Evolutionary conservation across 2,329 filamentous ascomycete species (phyloP), one percentile per base, ranked within the genome.

Genomic region (Hypoxylon sp.): DNA sequence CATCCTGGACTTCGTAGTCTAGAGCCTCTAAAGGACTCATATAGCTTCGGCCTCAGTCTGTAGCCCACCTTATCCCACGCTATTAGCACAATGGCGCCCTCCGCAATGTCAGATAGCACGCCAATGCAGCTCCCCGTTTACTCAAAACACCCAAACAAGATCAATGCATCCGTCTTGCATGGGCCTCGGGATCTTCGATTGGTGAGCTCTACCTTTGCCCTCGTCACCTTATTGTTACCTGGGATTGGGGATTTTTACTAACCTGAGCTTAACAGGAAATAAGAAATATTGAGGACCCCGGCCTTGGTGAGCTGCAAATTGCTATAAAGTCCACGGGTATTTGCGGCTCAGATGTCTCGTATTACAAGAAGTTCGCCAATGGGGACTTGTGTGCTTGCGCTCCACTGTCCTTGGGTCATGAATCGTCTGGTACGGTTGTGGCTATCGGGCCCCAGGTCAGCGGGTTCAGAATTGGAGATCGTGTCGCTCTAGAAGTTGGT

Each of bases 331-430:
- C 86, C 5, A 91, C 89, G 23, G 89, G 89, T 37, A 88, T 91
- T 71, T 91, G 89, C 76, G 89, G 89, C 60, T 91, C 88, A 6
- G 89, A 91, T 77, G 85, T 91, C 57, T 88, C 87, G 56, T 91
- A 91, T 78, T 91, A 90, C 81, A 90, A 87, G 76, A 90, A 90
- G 73, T 91, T 90, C 74, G 87, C 88, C 78, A 91, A 91, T 73
- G 89, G 89, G 47, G 88, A 90, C 76, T 83, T 91, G 53, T 89
- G 88, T 71, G 88, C 87, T 48, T 88, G 87, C 69, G 83, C 85
- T 65, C 89, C 90, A 27, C 79, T 91, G 30, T 89, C 87, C 4
- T 83, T 91, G 2, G 87, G 87, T n/a, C 86, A 89, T 71, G 86
- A 89, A 76, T 87, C 85, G 57, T 87, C 85, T 0, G 87, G 86